Evolutionary conservation across 2,329 filamentous ascomycete species (phyloP), one percentile per base, ranked within the genome.

Genomic region (Chaetomiaceae sp.): DNA sequence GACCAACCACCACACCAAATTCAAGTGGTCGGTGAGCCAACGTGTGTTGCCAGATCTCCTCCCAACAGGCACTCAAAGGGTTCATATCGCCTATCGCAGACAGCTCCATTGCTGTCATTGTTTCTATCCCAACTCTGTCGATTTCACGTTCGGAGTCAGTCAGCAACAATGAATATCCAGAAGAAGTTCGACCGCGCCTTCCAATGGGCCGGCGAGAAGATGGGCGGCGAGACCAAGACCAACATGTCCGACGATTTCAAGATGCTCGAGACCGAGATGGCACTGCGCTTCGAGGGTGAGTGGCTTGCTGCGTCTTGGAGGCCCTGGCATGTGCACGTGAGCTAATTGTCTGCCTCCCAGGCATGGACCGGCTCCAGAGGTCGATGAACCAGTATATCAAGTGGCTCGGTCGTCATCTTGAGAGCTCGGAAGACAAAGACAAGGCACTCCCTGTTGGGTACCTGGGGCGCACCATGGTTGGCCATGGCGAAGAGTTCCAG

Each of bases 141-240:
- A 24, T 12, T 29, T 26, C 34, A 34, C 19, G 3, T 14, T 15
- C n/a, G 9, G 19, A 17, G 24, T 38, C 30, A 38, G 20, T n/a
- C 9, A 39, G 15, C 45, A 32, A 44, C 43, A 36, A 79, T 79
- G 76, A 69, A 74, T 58, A 71, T 80, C 60, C 75, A 72, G 68
- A 95, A 95, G 75, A 95, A 94, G 66, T 81, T 97, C 64, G 91
- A 90, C 70, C 85, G 91, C 62, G 84, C 95, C 74, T 94, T 91
- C 73, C 91, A 97, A 84, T 97, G 91, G 91, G 88, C 90, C 30
- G 88, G 88, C 57, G 91, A 97, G 72, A 88, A 90, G 70, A 95
- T 97, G 87, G 91, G 91, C 59, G 81, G 80, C 55, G 90, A 96
- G 68, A 78, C 83, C 68, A 93, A 89, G 71, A 96, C 91, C 9